These are phyloP conservation scores for Sporothrix euskadiensis DNA, from an alignment of 2,329 filamentous ascomycete species.

Conservation along the genomic window DNA sequence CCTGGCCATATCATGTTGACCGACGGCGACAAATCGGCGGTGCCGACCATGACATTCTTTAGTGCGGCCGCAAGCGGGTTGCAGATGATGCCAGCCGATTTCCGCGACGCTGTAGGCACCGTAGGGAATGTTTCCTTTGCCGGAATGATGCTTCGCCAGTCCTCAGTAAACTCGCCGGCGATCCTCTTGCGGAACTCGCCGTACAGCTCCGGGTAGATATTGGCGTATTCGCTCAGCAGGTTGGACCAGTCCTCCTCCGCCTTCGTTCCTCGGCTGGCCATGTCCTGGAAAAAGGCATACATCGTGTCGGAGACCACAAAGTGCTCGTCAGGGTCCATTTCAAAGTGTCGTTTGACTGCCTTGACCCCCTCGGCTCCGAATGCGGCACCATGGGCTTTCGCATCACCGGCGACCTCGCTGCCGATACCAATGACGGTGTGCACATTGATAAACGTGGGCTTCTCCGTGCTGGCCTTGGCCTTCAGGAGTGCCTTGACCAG, in stretches of 20 bases:
- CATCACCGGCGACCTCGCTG: constrained; percentile 48
- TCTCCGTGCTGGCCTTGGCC: constrained; percentile 35
- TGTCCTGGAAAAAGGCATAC: constrained; percentile 43
- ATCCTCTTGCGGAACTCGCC: no score
- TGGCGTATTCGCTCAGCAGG: no score
- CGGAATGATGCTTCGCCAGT: no score
- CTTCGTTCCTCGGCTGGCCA: no score
- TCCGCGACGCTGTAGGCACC: constrained; percentile 52
- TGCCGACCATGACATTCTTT: constrained; percentile 49
- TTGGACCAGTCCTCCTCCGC: no score
- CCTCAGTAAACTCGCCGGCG: no score
- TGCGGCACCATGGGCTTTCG: constrained; percentile 59
- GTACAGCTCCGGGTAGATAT: no score
- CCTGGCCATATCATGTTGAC: constrained; percentile 53
- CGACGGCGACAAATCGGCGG: constrained; percentile 50
- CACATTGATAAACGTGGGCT: constrained; percentile 54
- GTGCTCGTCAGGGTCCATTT: not conserved
- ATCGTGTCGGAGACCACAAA: constrained; percentile 38
- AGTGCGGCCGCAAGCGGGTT: constrained; percentile 49
- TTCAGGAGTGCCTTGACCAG: constrained; percentile 47
- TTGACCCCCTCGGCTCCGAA: constrained; percentile 55
- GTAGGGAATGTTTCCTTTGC: constrained; percentile 44
- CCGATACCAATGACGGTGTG: constrained; percentile 58
- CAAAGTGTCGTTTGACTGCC: constrained; percentile 48
- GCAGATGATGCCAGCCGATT: constrained; percentile 49